A percentile compares a stretch with the other conserved stretches of the same genome.
Conservation (phyloP, 345 rosid species). For the Capsella bursapastoris region DNA sequence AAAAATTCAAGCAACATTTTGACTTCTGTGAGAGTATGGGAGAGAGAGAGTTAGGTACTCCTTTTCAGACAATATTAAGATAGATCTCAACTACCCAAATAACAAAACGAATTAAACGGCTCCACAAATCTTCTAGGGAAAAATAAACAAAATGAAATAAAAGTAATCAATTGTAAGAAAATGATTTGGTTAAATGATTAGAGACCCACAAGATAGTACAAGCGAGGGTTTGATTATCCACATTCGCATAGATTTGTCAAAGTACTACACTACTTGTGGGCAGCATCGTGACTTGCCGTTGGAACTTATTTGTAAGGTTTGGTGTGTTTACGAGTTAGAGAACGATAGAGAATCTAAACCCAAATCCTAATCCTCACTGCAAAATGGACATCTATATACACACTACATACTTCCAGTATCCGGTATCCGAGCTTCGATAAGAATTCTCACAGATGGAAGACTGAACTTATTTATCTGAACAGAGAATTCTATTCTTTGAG, state of each 20-base stretch:
- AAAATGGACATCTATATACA: neutral
- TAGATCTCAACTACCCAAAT: conserved; percentile 31
- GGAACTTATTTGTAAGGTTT: conserved; percentile 20
- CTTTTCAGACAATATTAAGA: conserved; percentile 24
- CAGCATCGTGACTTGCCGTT: conserved; percentile 33
- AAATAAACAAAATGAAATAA: neutral
- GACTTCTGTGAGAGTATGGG: conserved; percentile 30
- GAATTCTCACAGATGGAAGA: neutral
- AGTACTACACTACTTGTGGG: too few relatives aligned
- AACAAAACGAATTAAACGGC: conserved; percentile 17
- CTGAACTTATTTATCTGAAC: neutral
- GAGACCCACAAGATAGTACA: conserved; percentile 8
- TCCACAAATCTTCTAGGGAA: conserved; percentile 5
- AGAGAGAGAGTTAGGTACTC: conserved; percentile 36
- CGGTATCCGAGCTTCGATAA: neutral
- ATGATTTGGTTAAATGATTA: neutral
- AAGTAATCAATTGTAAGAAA: neutral
- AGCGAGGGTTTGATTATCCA: conserved; percentile 4
- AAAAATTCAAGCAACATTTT: conserved; percentile 19
- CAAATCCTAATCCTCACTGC: neutral
- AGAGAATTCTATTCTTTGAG: too few relatives aligned
- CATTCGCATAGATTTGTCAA: neutral
- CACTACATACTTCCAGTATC: neutral
- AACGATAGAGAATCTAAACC: conserved; percentile 1
- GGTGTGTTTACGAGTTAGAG: conserved; percentile 28